Percentiles rank a stretch among this genome's conserved stretches.
These are phyloP conservation scores for Aspergillus hortae DNA, from an alignment of 2,329 filamentous ascomycete genomes.

Conservation along the genomic window DNA sequence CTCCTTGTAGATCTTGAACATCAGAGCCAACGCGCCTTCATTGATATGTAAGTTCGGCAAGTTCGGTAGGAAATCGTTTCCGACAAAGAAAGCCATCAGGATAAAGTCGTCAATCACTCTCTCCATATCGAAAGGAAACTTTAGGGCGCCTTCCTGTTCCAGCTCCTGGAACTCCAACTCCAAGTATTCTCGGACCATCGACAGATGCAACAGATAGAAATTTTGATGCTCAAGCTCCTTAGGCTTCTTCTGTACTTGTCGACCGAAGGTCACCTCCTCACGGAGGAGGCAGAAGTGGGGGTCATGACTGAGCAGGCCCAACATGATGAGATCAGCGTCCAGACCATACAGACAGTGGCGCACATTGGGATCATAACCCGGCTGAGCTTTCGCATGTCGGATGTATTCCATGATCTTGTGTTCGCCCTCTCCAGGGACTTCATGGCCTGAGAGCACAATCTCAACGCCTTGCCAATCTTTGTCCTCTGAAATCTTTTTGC, in stretches of 20 bases:
- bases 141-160: constrained; percentile 66
- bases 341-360: constrained; percentile 96
- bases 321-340: constrained; percentile 97
- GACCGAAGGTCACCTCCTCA: constrained; percentile 96
- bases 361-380: constrained; percentile 85
- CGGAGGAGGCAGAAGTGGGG: constrained; percentile 96
- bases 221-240: constrained; percentile 98
- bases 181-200: constrained; percentile 94
- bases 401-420: constrained; percentile 99
- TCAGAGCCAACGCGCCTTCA: constrained; percentile 90
- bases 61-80: constrained; percentile 98
- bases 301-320: constrained; percentile 94
- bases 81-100: constrained; percentile 98
- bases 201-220: constrained; percentile 95
- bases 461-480: constrained; percentile 96
- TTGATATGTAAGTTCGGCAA: constrained; percentile 96
- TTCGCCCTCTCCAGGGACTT: constrained; percentile 96
- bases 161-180: constrained; percentile 96
- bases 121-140: constrained; percentile 87
- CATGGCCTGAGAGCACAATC: constrained; percentile 92
- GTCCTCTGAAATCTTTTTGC: constrained; percentile 97
- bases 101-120: constrained; percentile 98
- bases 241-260: constrained; percentile 79
- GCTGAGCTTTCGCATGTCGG: constrained; percentile 92
- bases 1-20: constrained; percentile 96